Conservation (phyloP, 768 basidiomycete genomes). For the Pisolithus albus region DNA sequence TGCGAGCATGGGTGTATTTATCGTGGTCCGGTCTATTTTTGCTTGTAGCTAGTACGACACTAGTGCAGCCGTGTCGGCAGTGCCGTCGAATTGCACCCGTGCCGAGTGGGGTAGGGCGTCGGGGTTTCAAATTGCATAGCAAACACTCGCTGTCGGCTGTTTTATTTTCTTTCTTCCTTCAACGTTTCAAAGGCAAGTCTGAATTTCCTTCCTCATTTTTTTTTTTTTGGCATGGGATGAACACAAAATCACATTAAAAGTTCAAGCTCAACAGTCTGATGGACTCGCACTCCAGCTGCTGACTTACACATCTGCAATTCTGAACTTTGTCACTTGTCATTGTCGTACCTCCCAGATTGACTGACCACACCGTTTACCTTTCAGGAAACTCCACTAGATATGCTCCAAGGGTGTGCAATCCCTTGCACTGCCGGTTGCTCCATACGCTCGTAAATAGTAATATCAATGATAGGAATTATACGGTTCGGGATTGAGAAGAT, state of each 20-base stretch:
- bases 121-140: background rate
- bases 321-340: constrained; percentile 17
- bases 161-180: too few species aligned
- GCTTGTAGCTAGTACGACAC: background rate
- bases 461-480: too few species aligned
- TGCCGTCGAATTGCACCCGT: background rate
- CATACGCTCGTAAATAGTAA: too few species aligned
- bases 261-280: constrained; percentile 47
- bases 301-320: constrained; percentile 40
- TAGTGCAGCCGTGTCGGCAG: background rate
- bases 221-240: constrained; percentile 27
- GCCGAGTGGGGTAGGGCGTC: background rate
- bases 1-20: too few species aligned
- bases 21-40: too few species aligned
- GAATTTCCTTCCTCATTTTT: background rate
- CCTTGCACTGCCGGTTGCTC: too few species aligned
- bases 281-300: constrained; percentile 33
- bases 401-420: too few species aligned
- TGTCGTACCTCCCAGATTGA: background rate
- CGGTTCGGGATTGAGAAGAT: too few species aligned
- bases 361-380: background rate
- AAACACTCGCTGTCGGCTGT: too few species aligned
- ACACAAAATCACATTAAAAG: constrained; percentile 28
- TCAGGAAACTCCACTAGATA: background rate
- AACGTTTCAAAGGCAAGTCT: background rate